phyloP scores from a whole-genome alignment of 495 filamentous ascomycete species.

The Hypoxylon intermedium region DNA sequence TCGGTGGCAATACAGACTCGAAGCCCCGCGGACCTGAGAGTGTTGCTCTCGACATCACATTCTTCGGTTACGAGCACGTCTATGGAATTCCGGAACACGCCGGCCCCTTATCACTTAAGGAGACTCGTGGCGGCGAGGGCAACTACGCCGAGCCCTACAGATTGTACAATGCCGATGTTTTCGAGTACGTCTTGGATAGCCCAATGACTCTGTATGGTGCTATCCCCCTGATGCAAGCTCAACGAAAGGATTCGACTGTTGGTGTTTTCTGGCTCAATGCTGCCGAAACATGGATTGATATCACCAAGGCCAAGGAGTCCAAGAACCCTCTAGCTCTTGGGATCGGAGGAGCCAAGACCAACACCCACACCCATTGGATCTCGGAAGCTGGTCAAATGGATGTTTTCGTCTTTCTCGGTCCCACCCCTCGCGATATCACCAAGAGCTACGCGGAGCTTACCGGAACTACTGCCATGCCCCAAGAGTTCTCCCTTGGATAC shows the following conservation, averaged over 20 bases:
- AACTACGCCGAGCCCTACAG: constrained; percentile 93
- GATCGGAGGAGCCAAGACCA: constrained; percentile 65
- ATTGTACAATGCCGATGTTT: constrained; percentile 94
- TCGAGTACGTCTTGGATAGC: constrained; percentile 95
- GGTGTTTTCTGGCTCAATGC: constrained; percentile 99
- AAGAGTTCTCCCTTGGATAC: constrained; percentile 89
- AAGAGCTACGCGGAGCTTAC: constrained; percentile 89
- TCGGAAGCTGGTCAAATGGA: constrained; percentile 90
- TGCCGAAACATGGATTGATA: constrained; percentile 96
- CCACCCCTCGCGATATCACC: constrained; percentile 78
- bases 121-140: constrained; percentile 86
- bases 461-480: constrained; percentile 87
- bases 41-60: constrained; percentile 87
- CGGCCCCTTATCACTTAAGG: constrained; percentile 82
- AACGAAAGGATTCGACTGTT: constrained; percentile 89
- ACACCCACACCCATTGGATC: constrained; percentile 94
- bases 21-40: constrained; percentile 92
- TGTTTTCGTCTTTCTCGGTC: constrained; percentile 92
- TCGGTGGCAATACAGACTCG: constrained; percentile 90
- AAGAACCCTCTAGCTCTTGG: constrained; percentile 81
- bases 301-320: constrained; percentile 78
- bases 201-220: constrained; percentile 98
- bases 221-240: constrained; percentile 97
- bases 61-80: constrained; percentile 89
- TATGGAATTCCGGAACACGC: constrained; percentile 96